Conservation (phyloP, 1,284 basidiomycete genomes). For the Boletus hoseneyae region DNA sequence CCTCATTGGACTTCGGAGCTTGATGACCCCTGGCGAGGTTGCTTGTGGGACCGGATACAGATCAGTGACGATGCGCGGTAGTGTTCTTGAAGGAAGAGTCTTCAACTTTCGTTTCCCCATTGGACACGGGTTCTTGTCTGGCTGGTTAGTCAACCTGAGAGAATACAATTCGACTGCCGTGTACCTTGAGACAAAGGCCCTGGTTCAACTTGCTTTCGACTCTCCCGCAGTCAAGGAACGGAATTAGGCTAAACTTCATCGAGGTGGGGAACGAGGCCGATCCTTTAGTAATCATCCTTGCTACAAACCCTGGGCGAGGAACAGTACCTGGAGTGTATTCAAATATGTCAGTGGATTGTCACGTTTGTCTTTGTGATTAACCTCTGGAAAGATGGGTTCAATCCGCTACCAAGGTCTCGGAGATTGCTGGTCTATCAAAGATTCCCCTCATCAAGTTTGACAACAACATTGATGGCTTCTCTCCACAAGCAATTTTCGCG, state of each 20-base stretch:
- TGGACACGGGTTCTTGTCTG: too few relatives aligned
- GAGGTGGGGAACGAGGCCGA: slow-evolving; percentile 68
- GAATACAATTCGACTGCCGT: slow-evolving; percentile 54
- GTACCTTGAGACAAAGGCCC: slow-evolving; percentile 54
- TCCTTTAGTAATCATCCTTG: too few relatives aligned
- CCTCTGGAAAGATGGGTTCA: slow-evolving; percentile 31
- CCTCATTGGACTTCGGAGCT: too few relatives aligned
- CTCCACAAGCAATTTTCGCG: slow-evolving; percentile 50
- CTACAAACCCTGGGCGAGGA: slow-evolving; percentile 45
- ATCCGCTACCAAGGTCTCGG: slow-evolving; percentile 32
- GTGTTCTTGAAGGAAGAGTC: too few relatives aligned
- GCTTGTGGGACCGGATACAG: too few relatives aligned
- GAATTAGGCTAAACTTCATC: slow-evolving; percentile 52
- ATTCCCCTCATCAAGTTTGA: slow-evolving; percentile 44
- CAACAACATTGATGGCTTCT: slow-evolving; percentile 44
- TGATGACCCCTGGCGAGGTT: too few relatives aligned
- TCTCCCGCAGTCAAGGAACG: slow-evolving; percentile 41
- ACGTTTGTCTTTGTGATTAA: not conserved
- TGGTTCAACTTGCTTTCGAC: slow-evolving; percentile 48
- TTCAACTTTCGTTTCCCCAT: too few relatives aligned
- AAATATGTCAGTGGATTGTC: slow-evolving; percentile 44
- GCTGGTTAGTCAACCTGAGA: slow-evolving; percentile 64
- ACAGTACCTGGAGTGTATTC: slow-evolving; percentile 41
- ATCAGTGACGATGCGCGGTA: too few relatives aligned
- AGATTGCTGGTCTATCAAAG: slow-evolving; percentile 22